phyloP scores from a whole-genome alignment of 768 basidiomycete species.

The Thelephora aurantiotincta region DNA sequence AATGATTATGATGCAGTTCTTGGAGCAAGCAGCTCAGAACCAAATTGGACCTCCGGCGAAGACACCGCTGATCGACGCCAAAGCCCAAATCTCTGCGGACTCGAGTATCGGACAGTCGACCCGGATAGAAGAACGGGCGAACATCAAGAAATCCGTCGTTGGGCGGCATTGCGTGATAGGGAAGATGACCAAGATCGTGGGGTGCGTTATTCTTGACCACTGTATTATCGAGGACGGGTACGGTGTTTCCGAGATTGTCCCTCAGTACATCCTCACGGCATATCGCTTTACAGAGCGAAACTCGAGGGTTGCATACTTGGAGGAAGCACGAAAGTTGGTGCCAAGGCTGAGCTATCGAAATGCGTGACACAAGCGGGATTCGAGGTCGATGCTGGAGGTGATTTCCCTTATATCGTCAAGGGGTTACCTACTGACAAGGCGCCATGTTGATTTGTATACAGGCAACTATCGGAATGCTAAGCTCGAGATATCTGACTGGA shows the following conservation, averaged over 20 bases:
- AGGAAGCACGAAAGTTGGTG: slow-evolving; percentile 56
- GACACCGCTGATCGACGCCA: slow-evolving; percentile 59
- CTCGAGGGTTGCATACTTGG: slow-evolving; percentile 68
- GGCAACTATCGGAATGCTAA: slow-evolving; percentile 35
- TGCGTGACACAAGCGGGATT: slow-evolving; percentile 71
- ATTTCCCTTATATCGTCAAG: slow-evolving; percentile 4
- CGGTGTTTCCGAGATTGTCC: slow-evolving; percentile 11
- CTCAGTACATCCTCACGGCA: slow-evolving; percentile 1
- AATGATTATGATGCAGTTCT: slow-evolving; percentile 25
- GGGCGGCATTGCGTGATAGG: slow-evolving; percentile 40
- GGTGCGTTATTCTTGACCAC: slow-evolving; percentile 80
- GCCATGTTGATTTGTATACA: slow-evolving; percentile 22
- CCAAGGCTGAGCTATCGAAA: slow-evolving; percentile 49
- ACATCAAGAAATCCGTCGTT: slow-evolving; percentile 48
- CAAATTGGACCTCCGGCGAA: slow-evolving; percentile 17
- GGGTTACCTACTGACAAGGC: background rate
- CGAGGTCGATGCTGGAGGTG: slow-evolving; percentile 53
- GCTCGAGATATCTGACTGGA: slow-evolving; percentile 43
- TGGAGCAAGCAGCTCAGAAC: slow-evolving; percentile 32
- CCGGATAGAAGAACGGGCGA: slow-evolving; percentile 64
- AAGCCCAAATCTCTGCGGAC: slow-evolving; percentile 73
- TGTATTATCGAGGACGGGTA: slow-evolving; percentile 83
- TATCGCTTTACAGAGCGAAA: slow-evolving; percentile 37
- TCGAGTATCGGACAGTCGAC: slow-evolving; percentile 75
- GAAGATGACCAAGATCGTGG: slow-evolving; percentile 63